Conservation (phyloP, 192 early-diverging fungal species). For the Coemansia sp. region DNA sequence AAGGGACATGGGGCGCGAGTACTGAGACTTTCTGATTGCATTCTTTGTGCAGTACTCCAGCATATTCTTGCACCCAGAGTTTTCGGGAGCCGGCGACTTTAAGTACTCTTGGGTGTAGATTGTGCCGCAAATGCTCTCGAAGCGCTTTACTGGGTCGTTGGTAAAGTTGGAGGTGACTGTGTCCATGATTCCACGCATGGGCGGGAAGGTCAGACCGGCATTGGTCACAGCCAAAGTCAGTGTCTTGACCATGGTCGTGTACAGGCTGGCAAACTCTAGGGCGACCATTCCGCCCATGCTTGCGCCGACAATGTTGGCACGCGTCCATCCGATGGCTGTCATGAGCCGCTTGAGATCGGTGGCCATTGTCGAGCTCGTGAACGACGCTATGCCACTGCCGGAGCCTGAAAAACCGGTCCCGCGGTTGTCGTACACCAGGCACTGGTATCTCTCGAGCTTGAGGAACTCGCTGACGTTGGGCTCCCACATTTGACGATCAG, state of each 20-base stretch:
- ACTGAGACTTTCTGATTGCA: constrained; percentile 32
- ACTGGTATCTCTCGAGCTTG: constrained; percentile 58
- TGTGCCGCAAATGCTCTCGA: constrained; percentile 37
- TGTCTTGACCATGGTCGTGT: constrained; percentile 58
- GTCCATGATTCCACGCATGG: constrained; percentile 31
- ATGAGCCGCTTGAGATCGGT: constrained; percentile 66
- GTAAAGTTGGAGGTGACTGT: constrained; percentile 32
- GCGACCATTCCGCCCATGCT: constrained; percentile 90
- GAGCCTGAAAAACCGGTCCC: constrained; percentile 61
- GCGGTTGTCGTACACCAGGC: constrained; percentile 80
- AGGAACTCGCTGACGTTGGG: constrained; percentile 58
- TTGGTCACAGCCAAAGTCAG: constrained; percentile 44
- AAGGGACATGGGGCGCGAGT: constrained; percentile 45
- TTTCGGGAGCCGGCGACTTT: constrained; percentile 30
- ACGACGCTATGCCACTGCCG: background rate
- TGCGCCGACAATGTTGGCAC: constrained; percentile 73
- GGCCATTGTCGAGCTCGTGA: constrained; percentile 38
- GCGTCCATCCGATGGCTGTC: constrained; percentile 66
- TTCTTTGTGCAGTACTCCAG: constrained; percentile 34
- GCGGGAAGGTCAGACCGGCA: constrained; percentile 39
- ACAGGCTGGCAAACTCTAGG: constrained; percentile 62
- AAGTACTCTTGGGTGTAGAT: constrained; percentile 39
- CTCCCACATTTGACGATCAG: constrained; percentile 54
- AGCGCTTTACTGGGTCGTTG: constrained; percentile 34
- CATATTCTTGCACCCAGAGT: constrained; percentile 34